Evolutionary conservation across 1,139 yeast species (phyloP), one percentile per base, ranked within the genome.

Genomic region (Meyerozyma elateridarum): DNA sequence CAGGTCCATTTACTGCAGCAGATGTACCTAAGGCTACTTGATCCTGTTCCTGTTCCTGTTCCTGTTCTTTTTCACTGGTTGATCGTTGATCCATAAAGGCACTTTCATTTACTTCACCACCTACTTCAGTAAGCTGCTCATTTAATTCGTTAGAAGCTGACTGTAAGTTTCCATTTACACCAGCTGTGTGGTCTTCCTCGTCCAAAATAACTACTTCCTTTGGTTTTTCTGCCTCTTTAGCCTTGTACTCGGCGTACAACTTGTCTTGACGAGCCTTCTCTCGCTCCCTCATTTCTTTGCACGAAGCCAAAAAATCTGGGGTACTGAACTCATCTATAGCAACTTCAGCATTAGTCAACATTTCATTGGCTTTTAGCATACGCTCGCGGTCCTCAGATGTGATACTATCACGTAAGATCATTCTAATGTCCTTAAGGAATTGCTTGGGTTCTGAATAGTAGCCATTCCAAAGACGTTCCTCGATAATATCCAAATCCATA

Each of bases 401-500:
- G 19, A 73, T 67, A 0, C 95, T 74, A 59, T 93, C 99, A 29
- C 71, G 70, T 29, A 85, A 81, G 29, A 93, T 89, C 76, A 84
- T 71, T 51, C 79, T 85, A 31, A 93, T 73, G 51, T 93, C 98
- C 45, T 73, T 76, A 45, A 89, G 59, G 51, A 85, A 89, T 52
- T 91, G 97, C 44, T 77, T 81, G 9, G 98, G 96, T 48, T 89
- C 96, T 20, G 89, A 81, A 51, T 93, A 91, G 54, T 63, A 91
- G 0, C 98, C 98, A 56, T 91, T 91, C 98, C 98, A 91, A 35
- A 93, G 62, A 36, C 98, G 70, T 51, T 91, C 98, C 50, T 91
- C 99, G 30, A 93, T 77, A 12, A 88, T 80, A 52, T 91, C 98
- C 38, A 93, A 65, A 51, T 91, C 98, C 85, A 91, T 93, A 46